Evolutionary conservation across 106 monocot species (phyloP).

Genomic region (Dioscorea alata): DNA sequence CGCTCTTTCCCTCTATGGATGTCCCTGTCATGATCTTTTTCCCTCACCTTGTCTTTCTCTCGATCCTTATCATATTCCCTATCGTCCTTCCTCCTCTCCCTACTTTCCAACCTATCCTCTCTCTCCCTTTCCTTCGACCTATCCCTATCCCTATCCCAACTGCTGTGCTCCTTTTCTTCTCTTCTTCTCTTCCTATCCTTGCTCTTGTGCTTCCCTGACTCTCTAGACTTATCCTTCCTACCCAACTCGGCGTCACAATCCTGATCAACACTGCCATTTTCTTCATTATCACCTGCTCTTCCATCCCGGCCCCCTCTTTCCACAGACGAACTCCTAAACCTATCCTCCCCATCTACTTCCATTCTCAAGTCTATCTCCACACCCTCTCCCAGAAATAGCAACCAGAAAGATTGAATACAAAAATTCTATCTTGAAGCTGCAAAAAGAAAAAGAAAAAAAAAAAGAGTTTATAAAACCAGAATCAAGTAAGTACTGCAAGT

Average conservation of each 20-base stretch:
- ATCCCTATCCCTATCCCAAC: constrained; percentile 19
- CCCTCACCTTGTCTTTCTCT: constrained; percentile 10
- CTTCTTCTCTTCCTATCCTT: constrained; percentile 29
- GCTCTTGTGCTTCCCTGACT: constrained; percentile 34
- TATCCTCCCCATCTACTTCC: not conserved
- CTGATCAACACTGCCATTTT: not conserved
- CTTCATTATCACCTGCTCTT: not conserved
- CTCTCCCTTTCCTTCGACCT: constrained; percentile 16
- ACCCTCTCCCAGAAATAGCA: constrained; percentile 5
- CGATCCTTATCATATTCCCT: constrained; percentile 15
- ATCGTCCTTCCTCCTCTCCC: constrained; percentile 19
- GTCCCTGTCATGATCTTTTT: constrained; percentile 1
- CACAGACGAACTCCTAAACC: constrained; percentile 2
- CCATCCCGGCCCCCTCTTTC: not conserved
- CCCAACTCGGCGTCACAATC: not conserved
- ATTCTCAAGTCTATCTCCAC: constrained; percentile 12
- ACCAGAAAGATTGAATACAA: not conserved
- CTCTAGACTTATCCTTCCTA: constrained; percentile 17
- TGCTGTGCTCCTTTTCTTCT: constrained; percentile 7
- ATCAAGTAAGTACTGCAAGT: too few relatives aligned
- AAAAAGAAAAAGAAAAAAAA: not conserved
- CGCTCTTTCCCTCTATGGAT: constrained; percentile 18
- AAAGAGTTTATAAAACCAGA: not conserved
- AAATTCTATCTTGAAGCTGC: not conserved
- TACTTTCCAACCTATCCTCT: constrained; percentile 13